These are phyloP conservation scores for Candida piceae DNA, from an alignment of 805 yeast species.

Conservation along the genomic window DNA sequence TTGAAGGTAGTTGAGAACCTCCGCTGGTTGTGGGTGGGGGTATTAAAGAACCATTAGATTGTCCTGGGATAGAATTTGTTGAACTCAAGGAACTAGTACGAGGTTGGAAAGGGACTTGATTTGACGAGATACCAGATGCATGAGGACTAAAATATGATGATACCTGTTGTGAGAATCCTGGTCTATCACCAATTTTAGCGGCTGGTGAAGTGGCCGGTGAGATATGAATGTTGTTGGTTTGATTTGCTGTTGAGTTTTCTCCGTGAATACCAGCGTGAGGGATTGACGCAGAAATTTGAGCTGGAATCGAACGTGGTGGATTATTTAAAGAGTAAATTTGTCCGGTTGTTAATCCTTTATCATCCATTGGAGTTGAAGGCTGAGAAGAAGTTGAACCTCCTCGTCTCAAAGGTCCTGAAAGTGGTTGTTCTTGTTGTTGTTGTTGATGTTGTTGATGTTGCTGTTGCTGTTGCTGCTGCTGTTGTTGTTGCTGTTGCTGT, in stretches of 20 bases:
- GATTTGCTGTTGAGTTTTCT: conserved; percentile 1
- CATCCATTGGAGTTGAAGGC: conserved; percentile 13
- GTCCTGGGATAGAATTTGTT: conserved; percentile 1
- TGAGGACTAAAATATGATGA: conserved; percentile 7
- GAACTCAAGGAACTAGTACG: conserved; percentile 13
- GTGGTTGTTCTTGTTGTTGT: not conserved
- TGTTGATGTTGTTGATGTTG: conserved; percentile 4
- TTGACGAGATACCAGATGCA: not conserved
- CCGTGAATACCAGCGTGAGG: conserved; percentile 7
- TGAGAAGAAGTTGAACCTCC: conserved; percentile 14
- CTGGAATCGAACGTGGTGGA: conserved; percentile 27
- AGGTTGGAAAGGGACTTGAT: conserved; percentile 4
- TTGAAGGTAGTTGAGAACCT: not conserved
- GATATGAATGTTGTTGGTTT: not conserved
- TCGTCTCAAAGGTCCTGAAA: conserved; percentile 4
- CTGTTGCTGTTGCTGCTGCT: conserved; percentile 6
- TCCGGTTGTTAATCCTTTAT: conserved; percentile 11
- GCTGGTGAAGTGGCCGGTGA: conserved; percentile 2
- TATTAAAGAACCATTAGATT: no score
- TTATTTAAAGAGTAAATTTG: conserved; percentile 20
- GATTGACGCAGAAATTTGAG: conserved; percentile 5
- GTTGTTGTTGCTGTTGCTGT: conserved; percentile 11
- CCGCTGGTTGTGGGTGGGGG: no score
- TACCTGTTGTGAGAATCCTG: conserved; percentile 3
- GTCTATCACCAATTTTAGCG: conserved; percentile 1